Percentiles rank a stretch among this genome's conserved stretches.
These are phyloP conservation scores for Penicillium sp. DNA, from an alignment of 2,329 filamentous ascomycete species.

Conservation along the genomic window DNA sequence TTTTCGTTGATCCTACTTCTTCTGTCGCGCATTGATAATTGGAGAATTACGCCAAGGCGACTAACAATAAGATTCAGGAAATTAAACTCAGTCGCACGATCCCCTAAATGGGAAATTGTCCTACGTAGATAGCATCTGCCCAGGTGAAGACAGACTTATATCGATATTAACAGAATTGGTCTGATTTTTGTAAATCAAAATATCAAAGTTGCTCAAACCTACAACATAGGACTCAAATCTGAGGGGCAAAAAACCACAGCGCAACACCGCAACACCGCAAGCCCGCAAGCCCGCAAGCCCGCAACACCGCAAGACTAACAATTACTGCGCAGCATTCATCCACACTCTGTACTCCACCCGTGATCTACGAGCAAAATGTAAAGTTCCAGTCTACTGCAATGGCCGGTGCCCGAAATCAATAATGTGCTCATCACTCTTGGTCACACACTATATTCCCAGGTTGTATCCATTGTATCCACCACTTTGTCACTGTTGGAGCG, in stretches of 20 bases:
- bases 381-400: not conserved
- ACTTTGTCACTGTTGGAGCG: not conserved
- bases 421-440: not conserved
- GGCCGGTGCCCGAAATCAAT: constrained; percentile 6
- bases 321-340: not conserved
- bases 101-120: not conserved
- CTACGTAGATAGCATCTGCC: not conserved
- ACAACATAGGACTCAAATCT: not conserved
- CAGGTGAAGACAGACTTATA: not conserved
- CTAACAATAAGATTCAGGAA: not conserved
- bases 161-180: no score
- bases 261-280: not conserved
- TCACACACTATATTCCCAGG: not conserved
- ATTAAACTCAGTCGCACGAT: not conserved
- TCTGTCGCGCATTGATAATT: not conserved
- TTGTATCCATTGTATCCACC: not conserved
- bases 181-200: not conserved
- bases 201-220: no score
- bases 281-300: not conserved
- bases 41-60: not conserved
- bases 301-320: not conserved
- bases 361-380: constrained; percentile 9
- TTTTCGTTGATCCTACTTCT: not conserved
- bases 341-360: not conserved
- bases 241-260: not conserved